These are phyloP conservation scores for Erodium texanum DNA, from an alignment of 441 rosid species.

Conservation along the genomic window DNA sequence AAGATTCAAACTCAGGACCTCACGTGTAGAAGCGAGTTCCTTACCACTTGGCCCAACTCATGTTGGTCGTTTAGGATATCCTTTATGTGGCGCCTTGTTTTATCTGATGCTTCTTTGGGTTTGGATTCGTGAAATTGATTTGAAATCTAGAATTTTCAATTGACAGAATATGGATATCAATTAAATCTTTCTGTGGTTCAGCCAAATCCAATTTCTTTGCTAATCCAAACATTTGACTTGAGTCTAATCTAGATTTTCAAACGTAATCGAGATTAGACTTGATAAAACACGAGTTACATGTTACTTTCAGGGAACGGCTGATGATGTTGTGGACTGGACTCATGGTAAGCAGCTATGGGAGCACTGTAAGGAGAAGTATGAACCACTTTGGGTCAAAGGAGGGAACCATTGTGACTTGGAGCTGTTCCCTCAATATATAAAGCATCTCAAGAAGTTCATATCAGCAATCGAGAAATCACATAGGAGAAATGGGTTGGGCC, in stretches of 20 bases:
- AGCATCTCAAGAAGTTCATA: slow-evolving; percentile 78
- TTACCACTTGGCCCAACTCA: too few species aligned
- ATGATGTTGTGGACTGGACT: slow-evolving; percentile 86
- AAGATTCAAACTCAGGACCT: too few species aligned
- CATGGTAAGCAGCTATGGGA: slow-evolving; percentile 90
- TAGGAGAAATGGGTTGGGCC: slow-evolving; percentile 26
- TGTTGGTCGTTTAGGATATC: too few species aligned
- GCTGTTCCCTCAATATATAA: slow-evolving; percentile 72
- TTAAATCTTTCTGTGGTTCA: too few species aligned
- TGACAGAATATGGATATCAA: too few species aligned
- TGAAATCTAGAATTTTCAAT: not conserved
- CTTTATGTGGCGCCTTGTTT: not conserved
- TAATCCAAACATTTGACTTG: not conserved
- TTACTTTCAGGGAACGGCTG: slow-evolving; percentile 68
- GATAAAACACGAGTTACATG: not conserved
- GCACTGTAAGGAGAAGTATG: slow-evolving; percentile 76
- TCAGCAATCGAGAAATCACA: slow-evolving; percentile 51
- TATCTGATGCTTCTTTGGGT: not conserved
- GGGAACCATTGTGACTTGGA: slow-evolving; percentile 91
- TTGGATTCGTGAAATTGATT: not conserved
- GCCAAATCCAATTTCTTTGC: too few species aligned
- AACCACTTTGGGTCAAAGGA: slow-evolving; percentile 87
- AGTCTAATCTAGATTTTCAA: not conserved
- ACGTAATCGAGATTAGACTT: too few species aligned
- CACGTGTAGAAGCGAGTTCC: too few species aligned